phyloP scores from a whole-genome alignment of 1,284 basidiomycete species.

The Cerrena zonata region DNA sequence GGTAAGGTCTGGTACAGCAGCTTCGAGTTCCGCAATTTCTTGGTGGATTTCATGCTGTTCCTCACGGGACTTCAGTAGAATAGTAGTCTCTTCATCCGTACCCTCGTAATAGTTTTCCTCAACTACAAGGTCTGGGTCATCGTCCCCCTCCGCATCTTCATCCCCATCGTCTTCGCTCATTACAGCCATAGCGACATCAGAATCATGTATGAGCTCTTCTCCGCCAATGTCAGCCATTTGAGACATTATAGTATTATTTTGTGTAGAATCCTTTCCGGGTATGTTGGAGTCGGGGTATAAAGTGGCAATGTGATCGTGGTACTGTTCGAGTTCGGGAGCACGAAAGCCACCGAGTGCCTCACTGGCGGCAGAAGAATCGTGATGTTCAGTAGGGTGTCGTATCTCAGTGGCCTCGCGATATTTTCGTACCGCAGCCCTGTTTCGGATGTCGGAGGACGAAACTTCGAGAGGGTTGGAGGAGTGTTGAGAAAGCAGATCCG shows the following conservation, averaged over 20 bases:
- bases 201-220: slow-evolving; percentile 49
- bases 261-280: slow-evolving; percentile 11
- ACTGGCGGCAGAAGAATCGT: slow-evolving; percentile 43
- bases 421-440: slow-evolving; percentile 39
- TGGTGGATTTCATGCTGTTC: slow-evolving; percentile 71
- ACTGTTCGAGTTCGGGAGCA: slow-evolving; percentile 40
- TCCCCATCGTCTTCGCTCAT: slow-evolving; percentile 28
- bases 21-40: slow-evolving; percentile 67
- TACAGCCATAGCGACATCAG: slow-evolving; percentile 33
- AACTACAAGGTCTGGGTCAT: slow-evolving; percentile 23
- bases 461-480: slow-evolving; percentile 74
- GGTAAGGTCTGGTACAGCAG: slow-evolving; percentile 55
- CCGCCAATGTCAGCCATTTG: slow-evolving; percentile 39
- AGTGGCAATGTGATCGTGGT: slow-evolving; percentile 49
- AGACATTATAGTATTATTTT: slow-evolving; percentile 15
- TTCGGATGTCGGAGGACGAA: slow-evolving; percentile 55
- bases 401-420: slow-evolving; percentile 31
- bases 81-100: slow-evolving; percentile 47
- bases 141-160: slow-evolving; percentile 32
- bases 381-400: slow-evolving; percentile 24
- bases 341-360: slow-evolving; percentile 26
- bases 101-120: slow-evolving; percentile 34
- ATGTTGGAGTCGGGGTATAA: slow-evolving; percentile 29
- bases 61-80: slow-evolving; percentile 52
- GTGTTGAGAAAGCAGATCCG: slow-evolving; percentile 57